Evolutionary conservation across 2,329 filamentous ascomycete genomes (phyloP), one percentile per base, ranked within the genome.

Genomic region (Ascochyta lentis): DNA sequence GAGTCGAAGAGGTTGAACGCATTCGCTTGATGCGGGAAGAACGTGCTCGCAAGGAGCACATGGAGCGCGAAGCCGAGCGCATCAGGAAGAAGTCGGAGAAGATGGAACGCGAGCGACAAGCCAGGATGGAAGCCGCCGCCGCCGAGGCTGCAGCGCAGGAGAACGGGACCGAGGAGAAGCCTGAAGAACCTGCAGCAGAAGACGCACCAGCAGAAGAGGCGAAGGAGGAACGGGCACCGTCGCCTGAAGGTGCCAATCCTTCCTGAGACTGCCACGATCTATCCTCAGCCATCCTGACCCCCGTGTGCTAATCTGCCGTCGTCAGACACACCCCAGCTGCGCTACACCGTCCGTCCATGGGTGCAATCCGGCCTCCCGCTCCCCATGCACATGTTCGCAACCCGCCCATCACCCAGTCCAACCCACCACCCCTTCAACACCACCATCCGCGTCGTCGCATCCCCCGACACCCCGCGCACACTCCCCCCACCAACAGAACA

Each of bases 1-100:
- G 95, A 0, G 89, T 96, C 45, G 95, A 98, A 74, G 95, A 99
- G 78, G 89, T 93, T 0, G 95, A 99, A 78, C 84, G 95, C 49
- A 82, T 91, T 41, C 84, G 95, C 45, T 89, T 89, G 71, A 85
- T 88, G 33, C 96, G 94, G 74, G 95, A 99, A 68, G 95, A 98
- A 58, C 84, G 86, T 65, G 92, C 92, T 56, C 83, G 93, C 54
- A 89, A 86, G 67, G 93, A 97, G 74, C 90, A 85, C 24, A 83
- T 79, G 70, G 84, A 86, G 60, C 75, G 80, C 27, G 78, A 83
- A 65, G 79, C 82, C 57, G 80, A 78, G 43, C 73, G 81, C 56
- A 79, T 79, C 29, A 65, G 63, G 39, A 70, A 71, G 33, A 71
- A 70, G 54, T 79, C 79, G 1, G 84, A 84, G 59, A 79, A 81